phyloP scores from a whole-genome alignment of 805 yeast genomes.

The Yarrowia osloensis region DNA sequence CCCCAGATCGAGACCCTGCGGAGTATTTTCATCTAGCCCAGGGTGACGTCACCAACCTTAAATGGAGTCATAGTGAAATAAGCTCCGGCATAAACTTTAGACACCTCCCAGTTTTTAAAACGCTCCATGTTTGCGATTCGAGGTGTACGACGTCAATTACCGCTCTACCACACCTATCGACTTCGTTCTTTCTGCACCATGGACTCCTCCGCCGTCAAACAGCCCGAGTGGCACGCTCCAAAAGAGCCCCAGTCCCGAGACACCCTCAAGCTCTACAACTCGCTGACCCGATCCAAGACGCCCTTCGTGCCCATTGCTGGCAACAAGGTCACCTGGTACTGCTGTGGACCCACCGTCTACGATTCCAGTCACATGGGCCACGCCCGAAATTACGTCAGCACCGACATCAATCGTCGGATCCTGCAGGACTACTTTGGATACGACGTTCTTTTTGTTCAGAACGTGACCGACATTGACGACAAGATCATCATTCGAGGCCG shows the following conservation, averaged over 20 bases:
- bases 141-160: neutral
- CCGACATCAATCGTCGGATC: slow-evolving; percentile 88
- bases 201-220: slow-evolving; percentile 40
- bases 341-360: slow-evolving; percentile 98
- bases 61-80: neutral
- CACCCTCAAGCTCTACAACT: slow-evolving; percentile 66
- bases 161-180: neutral
- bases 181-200: neutral
- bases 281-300: slow-evolving; percentile 78
- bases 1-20: no score
- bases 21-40: neutral
- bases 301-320: slow-evolving; percentile 70
- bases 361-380: slow-evolving; percentile 98
- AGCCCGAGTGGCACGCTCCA: slow-evolving; percentile 15
- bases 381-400: slow-evolving; percentile 93
- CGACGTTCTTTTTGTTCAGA: slow-evolving; percentile 84
- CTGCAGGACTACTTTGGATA: slow-evolving; percentile 90
- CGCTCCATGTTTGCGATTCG: slow-evolving; percentile 28
- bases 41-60: slow-evolving; percentile 13
- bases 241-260: slow-evolving; percentile 52
- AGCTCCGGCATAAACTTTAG: slow-evolving; percentile 2
- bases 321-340: slow-evolving; percentile 82
- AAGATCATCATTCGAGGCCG: slow-evolving; percentile 94
- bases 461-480: slow-evolving; percentile 98
- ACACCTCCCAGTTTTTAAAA: neutral